phyloP scores from a whole-genome alignment of 805 yeast species.

The Candida pseudoglaebosa region DNA sequence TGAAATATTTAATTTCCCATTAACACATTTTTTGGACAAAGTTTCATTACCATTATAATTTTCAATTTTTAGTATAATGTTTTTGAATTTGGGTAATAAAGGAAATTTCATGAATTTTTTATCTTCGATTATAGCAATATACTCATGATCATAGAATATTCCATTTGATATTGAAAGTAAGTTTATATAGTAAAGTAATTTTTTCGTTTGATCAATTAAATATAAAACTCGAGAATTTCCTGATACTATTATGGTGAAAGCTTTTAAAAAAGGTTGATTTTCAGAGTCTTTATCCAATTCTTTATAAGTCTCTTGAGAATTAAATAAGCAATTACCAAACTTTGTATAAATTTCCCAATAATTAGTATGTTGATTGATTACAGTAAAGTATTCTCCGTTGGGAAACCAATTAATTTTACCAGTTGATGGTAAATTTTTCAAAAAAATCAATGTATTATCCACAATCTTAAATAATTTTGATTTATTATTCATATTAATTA shows the following conservation, averaged over 20 bases:
- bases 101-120: conserved; percentile 25
- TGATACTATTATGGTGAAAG: conserved; percentile 20
- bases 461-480: conserved; percentile 10
- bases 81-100: conserved; percentile 26
- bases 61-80: conserved; percentile 19
- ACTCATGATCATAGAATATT: conserved; percentile 21
- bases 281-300: conserved; percentile 17
- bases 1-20: conserved; percentile 21
- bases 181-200: conserved; percentile 20
- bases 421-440: conserved; percentile 8
- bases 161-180: conserved; percentile 13
- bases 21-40: conserved; percentile 13
- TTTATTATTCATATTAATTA: conserved; percentile 10
- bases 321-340: conserved; percentile 30
- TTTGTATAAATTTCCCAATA: conserved; percentile 31
- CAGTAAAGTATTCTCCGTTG: conserved; percentile 30
- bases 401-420: conserved; percentile 28
- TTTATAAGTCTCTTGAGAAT: conserved; percentile 18
- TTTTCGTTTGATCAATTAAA: conserved; percentile 12
- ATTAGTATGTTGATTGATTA: conserved; percentile 16
- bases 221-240: conserved; percentile 19
- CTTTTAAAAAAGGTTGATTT: conserved; percentile 20
- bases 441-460: conserved; percentile 6
- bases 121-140: conserved; percentile 20
- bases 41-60: conserved; percentile 15